Percentiles rank a stretch among this genome's conserved stretches.
phyloP scores from a whole-genome alignment of 2,329 filamentous ascomycete genomes.

The Aspergillus terreus region DNA sequence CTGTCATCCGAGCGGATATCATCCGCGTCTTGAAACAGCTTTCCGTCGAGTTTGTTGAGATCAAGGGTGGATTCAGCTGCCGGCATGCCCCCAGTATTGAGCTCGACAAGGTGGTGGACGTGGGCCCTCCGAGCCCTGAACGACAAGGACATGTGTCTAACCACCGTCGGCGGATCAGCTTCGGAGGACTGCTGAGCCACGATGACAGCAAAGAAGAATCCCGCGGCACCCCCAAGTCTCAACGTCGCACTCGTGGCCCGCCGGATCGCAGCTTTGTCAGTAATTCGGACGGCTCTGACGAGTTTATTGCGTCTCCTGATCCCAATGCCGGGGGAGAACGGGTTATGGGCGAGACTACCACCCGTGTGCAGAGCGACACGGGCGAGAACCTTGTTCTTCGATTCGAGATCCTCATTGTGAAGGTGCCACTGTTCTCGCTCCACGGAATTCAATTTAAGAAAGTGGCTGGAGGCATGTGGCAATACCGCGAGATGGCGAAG shows the following conservation, averaged over 20 bases:
- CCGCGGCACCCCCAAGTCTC: constrained; percentile 42
- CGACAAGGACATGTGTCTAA: constrained; percentile 47
- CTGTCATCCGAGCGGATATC: constrained; percentile 82
- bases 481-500: constrained; percentile 98
- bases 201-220: constrained; percentile 66
- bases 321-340: constrained; percentile 50
- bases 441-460: constrained; percentile 99
- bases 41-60: constrained; percentile 86
- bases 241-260: constrained; percentile 43
- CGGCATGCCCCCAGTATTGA: constrained; percentile 87
- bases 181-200: constrained; percentile 65
- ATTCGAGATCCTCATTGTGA: constrained; percentile 97
- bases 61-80: constrained; percentile 90
- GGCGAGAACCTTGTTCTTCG: constrained; percentile 78
- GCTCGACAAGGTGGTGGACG: constrained; percentile 67
- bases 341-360: constrained; percentile 81
- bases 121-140: constrained; percentile 55
- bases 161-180: constrained; percentile 77
- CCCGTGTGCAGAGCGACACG: constrained; percentile 84
- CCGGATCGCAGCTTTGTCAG: constrained; percentile 71
- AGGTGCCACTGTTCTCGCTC: constrained; percentile 85
- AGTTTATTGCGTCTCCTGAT: constrained; percentile 56
- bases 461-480: constrained; percentile 91
- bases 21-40: constrained; percentile 84
- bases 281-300: constrained; percentile 81